A percentile compares a stretch with the other conserved stretches of the same genome.
Conservation (phyloP, 2,329 filamentous ascomycete genomes). For the Epicoccum sorghinum region DNA sequence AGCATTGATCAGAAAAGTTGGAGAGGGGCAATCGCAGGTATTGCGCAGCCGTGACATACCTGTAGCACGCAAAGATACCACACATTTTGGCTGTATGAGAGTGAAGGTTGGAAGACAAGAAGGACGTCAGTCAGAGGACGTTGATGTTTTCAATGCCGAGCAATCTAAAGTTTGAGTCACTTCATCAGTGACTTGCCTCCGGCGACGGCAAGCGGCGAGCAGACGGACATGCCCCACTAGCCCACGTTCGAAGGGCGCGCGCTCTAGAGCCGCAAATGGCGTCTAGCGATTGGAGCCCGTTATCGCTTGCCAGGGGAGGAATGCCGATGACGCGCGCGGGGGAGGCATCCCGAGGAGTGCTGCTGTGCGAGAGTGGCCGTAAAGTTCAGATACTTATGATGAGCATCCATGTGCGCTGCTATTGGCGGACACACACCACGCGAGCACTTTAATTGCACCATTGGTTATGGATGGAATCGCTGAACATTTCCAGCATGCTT, state of each 20-base stretch:
- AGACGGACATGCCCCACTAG: constrained; percentile 30
- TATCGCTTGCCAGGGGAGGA: constrained; percentile 20
- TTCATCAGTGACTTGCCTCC: constrained; percentile 29
- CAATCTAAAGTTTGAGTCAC: constrained; percentile 29
- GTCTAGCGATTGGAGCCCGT: constrained; percentile 16
- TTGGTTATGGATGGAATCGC: background rate
- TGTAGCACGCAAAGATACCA: constrained; percentile 95
- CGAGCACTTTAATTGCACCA: background rate
- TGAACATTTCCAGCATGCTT: background rate
- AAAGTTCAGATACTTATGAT: background rate
- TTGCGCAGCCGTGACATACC: constrained; percentile 57
- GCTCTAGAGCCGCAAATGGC: constrained; percentile 24
- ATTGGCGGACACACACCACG: constrained; percentile 9
- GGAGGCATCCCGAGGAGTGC: constrained; percentile 1
- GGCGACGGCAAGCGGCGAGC: constrained; percentile 23
- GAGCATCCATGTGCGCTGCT: constrained; percentile 1
- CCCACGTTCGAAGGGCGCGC: constrained; percentile 18
- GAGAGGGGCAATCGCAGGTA: constrained; percentile 33
- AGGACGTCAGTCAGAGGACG: constrained; percentile 7
- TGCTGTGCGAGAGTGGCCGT: background rate
- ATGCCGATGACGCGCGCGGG: constrained; percentile 23
- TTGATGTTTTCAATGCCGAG: constrained; percentile 15
- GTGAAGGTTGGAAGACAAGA: constrained; percentile 10
- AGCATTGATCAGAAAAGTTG: constrained; percentile 22
- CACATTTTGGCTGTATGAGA: constrained; percentile 70